A percentile compares a stretch with the other conserved stretches of the same genome.
phyloP scores from a whole-genome alignment of 1,284 basidiomycete species.

The Polyporus tsugae region DNA sequence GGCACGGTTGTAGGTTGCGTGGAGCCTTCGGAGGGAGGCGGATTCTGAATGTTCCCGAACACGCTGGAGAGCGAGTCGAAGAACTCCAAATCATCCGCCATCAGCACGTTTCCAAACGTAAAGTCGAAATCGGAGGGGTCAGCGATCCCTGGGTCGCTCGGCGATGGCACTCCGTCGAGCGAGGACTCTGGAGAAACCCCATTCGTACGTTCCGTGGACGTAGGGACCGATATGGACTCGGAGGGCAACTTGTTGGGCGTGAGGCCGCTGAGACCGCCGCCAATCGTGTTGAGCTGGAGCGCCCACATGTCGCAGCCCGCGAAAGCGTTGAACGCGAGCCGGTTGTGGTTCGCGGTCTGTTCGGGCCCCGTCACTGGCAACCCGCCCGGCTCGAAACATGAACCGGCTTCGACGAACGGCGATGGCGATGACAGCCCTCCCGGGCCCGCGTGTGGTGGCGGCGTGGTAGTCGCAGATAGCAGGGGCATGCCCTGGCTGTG shows the following conservation, averaged over 20 bases:
- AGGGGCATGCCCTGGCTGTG: no score
- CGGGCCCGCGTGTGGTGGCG: background rate
- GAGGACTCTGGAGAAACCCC: background rate
- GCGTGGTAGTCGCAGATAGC: background rate
- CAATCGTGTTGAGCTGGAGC: conserved; percentile 2
- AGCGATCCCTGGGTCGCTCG: background rate
- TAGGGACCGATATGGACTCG: background rate
- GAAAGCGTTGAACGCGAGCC: background rate
- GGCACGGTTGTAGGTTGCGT: background rate
- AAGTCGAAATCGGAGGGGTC: background rate
- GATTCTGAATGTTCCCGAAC: background rate
- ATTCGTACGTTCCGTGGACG: background rate
- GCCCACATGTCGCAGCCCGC: background rate
- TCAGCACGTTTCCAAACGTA: background rate
- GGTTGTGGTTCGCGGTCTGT: background rate
- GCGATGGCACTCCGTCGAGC: background rate
- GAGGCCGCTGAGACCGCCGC: background rate
- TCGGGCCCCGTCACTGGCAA: background rate
- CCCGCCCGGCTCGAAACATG: background rate
- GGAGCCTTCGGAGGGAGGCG: background rate
- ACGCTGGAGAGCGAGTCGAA: conserved; percentile 9
- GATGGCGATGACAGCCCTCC: background rate
- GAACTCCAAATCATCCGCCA: background rate
- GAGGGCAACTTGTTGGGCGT: background rate
- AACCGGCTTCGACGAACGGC: background rate